Percentiles rank a stretch among this genome's conserved stretches.
Evolutionary conservation across 495 filamentous ascomycete genomes (phyloP).

Genomic region (Penicillium odoratum): DNA sequence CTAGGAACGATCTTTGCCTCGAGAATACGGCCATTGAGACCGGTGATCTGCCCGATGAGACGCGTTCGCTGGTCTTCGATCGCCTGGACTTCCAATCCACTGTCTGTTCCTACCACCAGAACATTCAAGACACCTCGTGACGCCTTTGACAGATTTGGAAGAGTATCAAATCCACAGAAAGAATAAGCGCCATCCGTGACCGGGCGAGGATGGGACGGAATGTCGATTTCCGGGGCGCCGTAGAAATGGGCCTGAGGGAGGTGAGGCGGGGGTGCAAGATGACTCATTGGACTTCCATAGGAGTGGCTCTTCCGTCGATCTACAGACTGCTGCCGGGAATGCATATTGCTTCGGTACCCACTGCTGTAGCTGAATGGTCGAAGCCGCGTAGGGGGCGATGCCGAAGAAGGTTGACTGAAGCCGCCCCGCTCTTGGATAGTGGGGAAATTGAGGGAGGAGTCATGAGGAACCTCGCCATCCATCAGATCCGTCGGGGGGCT

Average conservation of each 20-base stretch:
- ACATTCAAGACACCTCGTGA: slow-evolving; percentile 62
- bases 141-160: slow-evolving; percentile 52
- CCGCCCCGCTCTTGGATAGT: slow-evolving; percentile 43
- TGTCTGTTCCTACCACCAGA: slow-evolving; percentile 72
- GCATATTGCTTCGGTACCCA: slow-evolving; percentile 37
- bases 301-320: slow-evolving; percentile 47
- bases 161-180: slow-evolving; percentile 76
- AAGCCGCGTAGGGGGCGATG: slow-evolving; percentile 47
- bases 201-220: slow-evolving; percentile 27
- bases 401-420: slow-evolving; percentile 51
- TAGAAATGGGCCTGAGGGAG: slow-evolving; percentile 76
- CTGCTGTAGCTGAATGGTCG: slow-evolving; percentile 47
- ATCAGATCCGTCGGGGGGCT: slow-evolving; percentile 48
- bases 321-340: slow-evolving; percentile 42
- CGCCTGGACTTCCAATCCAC: slow-evolving; percentile 68
- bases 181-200: slow-evolving; percentile 62
- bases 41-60: slow-evolving; percentile 64
- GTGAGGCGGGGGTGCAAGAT: slow-evolving; percentile 73
- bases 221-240: slow-evolving; percentile 55
- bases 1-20: slow-evolving; percentile 76
- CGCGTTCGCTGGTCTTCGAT: slow-evolving; percentile 68
- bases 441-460: slow-evolving; percentile 44
- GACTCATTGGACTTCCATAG: slow-evolving; percentile 41
- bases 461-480: slow-evolving; percentile 43
- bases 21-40: slow-evolving; percentile 76